These are phyloP conservation scores for Neurospora intermedia DNA, from an alignment of 495 filamentous ascomycete species.

Conservation along the genomic window DNA sequence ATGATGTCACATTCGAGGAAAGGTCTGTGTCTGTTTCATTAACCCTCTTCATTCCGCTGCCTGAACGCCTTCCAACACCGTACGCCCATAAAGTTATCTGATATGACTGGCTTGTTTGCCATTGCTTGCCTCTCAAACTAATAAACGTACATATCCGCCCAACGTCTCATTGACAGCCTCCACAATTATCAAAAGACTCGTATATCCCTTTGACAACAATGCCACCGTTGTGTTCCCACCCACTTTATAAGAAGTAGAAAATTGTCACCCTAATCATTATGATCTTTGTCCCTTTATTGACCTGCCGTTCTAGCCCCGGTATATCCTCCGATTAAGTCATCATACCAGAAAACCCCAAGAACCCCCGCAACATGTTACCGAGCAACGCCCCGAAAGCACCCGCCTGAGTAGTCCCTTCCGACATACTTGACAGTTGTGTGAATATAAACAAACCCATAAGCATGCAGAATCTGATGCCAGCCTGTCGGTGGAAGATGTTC, in stretches of 20 bases:
- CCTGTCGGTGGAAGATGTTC: background rate
- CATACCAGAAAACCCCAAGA: background rate
- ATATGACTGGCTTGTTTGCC: background rate
- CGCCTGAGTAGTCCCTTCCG: background rate
- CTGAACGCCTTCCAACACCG: background rate
- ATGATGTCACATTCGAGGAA: background rate
- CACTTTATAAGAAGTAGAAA: background rate
- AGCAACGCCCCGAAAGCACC: background rate
- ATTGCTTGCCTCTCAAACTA: background rate
- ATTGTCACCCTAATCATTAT: background rate
- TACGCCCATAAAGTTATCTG: background rate
- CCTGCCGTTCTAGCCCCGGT: background rate
- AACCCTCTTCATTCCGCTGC: background rate
- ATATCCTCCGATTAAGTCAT: background rate
- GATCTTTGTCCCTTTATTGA: background rate
- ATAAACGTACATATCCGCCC: background rate
- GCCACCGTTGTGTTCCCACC: background rate
- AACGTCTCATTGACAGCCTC: background rate
- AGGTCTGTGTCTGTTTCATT: background rate
- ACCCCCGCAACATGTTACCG: background rate
- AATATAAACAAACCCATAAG: background rate
- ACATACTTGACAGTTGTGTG: background rate
- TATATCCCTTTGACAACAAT: background rate
- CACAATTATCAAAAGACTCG: background rate
- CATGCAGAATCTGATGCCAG: background rate